These are phyloP conservation scores for Euphorbia schlechtendalii DNA, from an alignment of 441 rosid genomes.

Conservation along the genomic window DNA sequence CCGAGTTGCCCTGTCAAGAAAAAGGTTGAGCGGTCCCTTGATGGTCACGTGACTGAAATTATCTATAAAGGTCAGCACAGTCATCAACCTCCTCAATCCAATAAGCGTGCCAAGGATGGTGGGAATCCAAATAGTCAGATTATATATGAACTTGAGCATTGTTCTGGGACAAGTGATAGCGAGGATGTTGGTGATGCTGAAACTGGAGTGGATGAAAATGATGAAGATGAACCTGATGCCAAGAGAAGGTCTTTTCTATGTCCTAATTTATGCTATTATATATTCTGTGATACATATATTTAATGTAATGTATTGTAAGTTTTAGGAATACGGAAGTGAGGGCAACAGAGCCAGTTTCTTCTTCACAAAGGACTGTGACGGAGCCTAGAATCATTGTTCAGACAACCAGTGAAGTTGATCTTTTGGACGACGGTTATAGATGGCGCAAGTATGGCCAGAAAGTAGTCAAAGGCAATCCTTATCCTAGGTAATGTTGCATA, in stretches of 20 bases:
- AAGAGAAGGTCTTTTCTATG: constrained; percentile 49
- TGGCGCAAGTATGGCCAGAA: constrained; percentile 97
- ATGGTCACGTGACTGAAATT: constrained; percentile 85
- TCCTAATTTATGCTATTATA: background rate
- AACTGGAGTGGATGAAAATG: too few species aligned
- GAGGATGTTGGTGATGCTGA: constrained; percentile 57
- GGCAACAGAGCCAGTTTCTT: constrained; percentile 42
- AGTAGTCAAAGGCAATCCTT: too few species aligned
- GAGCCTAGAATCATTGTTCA: constrained; percentile 79
- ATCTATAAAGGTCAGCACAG: constrained; percentile 87
- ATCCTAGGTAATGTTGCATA: constrained; percentile 69
- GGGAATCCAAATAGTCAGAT: constrained; percentile 34
- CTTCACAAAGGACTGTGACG: constrained; percentile 59
- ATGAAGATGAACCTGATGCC: constrained; percentile 55
- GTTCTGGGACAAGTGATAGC: constrained; percentile 54
- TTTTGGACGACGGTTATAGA: constrained; percentile 83
- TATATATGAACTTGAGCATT: constrained; percentile 35
- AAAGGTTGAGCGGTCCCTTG: constrained; percentile 77
- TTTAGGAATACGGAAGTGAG: constrained; percentile 46
- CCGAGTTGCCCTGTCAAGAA: constrained; percentile 82
- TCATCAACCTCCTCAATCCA: constrained; percentile 56
- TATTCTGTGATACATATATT: background rate
- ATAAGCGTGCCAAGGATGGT: constrained; percentile 50
- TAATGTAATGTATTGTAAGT: constrained; percentile 4
- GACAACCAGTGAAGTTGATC: constrained; percentile 87